Evolutionary conservation across 169 alveolate genomes (phyloP).

Genomic region (Eimeria maxima): DNA sequence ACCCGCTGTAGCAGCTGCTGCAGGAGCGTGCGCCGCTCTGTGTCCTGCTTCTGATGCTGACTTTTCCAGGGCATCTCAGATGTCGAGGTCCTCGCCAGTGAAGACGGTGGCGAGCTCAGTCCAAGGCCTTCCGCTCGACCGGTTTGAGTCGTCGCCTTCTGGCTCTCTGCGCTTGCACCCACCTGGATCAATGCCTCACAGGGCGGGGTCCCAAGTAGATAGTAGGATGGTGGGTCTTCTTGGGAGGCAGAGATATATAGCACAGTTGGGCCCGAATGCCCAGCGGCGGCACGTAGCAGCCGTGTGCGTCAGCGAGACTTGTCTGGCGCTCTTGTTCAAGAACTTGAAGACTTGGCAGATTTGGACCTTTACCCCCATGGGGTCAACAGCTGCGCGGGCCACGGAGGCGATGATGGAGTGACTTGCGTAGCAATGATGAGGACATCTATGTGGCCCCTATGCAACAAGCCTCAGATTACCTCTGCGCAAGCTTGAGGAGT

Average conservation of each 20-base stretch:
- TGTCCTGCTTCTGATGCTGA: constrained; percentile 9
- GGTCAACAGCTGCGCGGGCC: background rate
- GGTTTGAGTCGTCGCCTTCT: background rate
- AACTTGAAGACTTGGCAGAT: constrained; percentile 80
- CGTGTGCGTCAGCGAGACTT: constrained; percentile 78
- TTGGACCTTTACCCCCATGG: constrained; percentile 75
- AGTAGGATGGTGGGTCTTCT: constrained; percentile 80
- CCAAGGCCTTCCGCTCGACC: background rate
- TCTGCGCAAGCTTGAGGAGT: background rate
- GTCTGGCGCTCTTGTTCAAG: constrained; percentile 64
- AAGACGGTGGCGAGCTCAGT: background rate
- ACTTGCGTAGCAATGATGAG: background rate
- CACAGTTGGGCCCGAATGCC: constrained; percentile 79
- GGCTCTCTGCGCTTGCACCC: constrained; percentile 59
- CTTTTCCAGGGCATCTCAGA: constrained; percentile 19
- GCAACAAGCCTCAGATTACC: background rate
- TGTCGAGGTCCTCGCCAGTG: constrained; percentile 14
- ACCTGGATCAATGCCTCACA: constrained; percentile 18
- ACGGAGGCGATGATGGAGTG: constrained; percentile 39
- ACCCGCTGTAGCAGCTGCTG: background rate
- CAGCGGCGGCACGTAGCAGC: constrained; percentile 81
- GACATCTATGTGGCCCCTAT: background rate
- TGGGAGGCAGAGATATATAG: constrained; percentile 74
- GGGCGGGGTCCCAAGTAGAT: background rate
- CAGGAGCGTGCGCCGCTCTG: background rate